Conservation (phyloP, 352 stramenopile species). For the Phytopythium mirpurense region DNA sequence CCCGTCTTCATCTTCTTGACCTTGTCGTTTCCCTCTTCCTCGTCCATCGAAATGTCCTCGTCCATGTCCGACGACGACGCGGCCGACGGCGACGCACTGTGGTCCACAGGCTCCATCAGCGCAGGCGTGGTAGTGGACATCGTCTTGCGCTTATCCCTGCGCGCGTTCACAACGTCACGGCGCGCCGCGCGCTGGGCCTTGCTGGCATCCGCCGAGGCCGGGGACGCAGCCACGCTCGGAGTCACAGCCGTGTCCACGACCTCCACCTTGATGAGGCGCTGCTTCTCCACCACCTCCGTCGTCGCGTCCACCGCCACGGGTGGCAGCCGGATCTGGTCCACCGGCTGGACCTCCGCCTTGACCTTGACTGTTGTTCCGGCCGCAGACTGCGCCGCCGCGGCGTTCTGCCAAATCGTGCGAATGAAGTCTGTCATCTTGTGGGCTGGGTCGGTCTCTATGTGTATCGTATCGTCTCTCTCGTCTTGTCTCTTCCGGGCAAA, state of each 20-base stretch:
- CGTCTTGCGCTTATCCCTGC: constrained; percentile 75
- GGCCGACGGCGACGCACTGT: constrained; percentile 5
- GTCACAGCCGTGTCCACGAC: constrained; percentile 7
- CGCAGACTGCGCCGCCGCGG: constrained; percentile 5
- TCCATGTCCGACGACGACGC: neutral
- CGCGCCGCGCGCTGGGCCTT: constrained; percentile 67
- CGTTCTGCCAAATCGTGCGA: constrained; percentile 64
- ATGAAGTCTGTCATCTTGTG: constrained; percentile 71
- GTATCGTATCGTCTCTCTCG: neutral
- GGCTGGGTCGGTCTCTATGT: neutral
- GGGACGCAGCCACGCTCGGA: constrained; percentile 3
- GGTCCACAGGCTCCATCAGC: neutral
- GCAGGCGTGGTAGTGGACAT: constrained; percentile 15
- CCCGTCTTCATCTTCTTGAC: constrained; percentile 81
- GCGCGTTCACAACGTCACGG: constrained; percentile 59
- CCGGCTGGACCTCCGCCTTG: constrained; percentile 37
- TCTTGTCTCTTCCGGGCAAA: neutral
- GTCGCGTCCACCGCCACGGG: constrained; percentile 18
- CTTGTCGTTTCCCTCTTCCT: constrained; percentile 23
- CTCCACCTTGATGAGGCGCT: constrained; percentile 64
- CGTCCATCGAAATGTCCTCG: constrained; percentile 5
- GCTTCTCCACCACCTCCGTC: constrained; percentile 20
- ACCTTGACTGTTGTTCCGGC: constrained; percentile 5
- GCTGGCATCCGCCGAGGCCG: constrained; percentile 14
- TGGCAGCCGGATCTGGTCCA: constrained; percentile 61